phyloP scores from a whole-genome alignment of 2,329 filamentous ascomycete genomes.

The Colletotrichum falcatum region DNA sequence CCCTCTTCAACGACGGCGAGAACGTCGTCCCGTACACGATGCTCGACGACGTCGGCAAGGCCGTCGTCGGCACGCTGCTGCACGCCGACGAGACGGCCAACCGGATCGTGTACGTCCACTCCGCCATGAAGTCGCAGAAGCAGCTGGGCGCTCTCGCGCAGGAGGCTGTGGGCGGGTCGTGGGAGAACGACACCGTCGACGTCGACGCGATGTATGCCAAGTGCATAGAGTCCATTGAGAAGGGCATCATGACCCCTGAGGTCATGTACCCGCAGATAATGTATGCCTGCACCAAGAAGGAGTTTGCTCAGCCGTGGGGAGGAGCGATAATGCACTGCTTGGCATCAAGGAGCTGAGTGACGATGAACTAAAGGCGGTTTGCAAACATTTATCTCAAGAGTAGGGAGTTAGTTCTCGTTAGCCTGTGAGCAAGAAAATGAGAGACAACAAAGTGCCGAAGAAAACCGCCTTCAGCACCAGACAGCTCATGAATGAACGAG shows the following conservation, averaged over 20 bases:
- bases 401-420: conserved; percentile 18
- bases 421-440: neutral
- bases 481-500: neutral
- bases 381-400: conserved; percentile 33
- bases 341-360: conserved; percentile 43
- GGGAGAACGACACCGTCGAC: conserved; percentile 41
- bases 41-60: conserved; percentile 45
- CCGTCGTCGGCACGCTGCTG: conserved; percentile 45
- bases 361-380: conserved; percentile 42
- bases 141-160: conserved; percentile 43
- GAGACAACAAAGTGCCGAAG: neutral
- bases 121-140: conserved; percentile 43
- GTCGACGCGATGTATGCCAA: conserved; percentile 40
- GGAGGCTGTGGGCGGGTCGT: conserved; percentile 40
- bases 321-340: conserved; percentile 44
- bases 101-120: conserved; percentile 44
- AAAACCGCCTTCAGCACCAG: neutral
- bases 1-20: conserved; percentile 46
- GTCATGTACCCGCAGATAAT: conserved; percentile 42
- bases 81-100: conserved; percentile 48
- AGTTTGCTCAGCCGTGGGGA: conserved; percentile 34
- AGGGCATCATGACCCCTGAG: conserved; percentile 40
- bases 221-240: conserved; percentile 41
- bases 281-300: conserved; percentile 41
- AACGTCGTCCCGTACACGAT: conserved; percentile 44